Percentiles rank a stretch among this genome's conserved stretches.
phyloP scores from a whole-genome alignment of 139 green algal species.

The Volvox africanus region DNA sequence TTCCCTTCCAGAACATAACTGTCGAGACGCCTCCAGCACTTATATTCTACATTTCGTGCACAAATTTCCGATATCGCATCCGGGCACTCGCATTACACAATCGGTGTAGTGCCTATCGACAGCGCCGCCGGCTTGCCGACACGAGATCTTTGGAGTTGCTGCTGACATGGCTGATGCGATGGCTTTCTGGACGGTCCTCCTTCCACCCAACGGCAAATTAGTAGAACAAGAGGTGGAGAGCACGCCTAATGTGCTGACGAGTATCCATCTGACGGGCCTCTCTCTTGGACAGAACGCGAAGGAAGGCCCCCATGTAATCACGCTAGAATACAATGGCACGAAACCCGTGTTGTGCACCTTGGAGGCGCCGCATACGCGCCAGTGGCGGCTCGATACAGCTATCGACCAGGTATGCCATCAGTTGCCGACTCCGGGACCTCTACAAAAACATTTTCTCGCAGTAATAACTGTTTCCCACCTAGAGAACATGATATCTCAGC shows the following conservation, averaged over 20 bases:
- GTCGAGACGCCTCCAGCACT: too few species aligned
- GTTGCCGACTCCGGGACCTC: not conserved
- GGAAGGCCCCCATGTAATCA: not conserved
- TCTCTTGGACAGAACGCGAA: not conserved
- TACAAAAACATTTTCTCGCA: not conserved
- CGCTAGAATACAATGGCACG: constrained; percentile 16
- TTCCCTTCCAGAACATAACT: not conserved
- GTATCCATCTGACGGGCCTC: constrained; percentile 33
- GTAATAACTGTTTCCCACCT: not conserved
- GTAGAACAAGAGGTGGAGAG: constrained; percentile 38
- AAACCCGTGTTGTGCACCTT: constrained; percentile 23
- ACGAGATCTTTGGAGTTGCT: not conserved
- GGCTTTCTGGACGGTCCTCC: constrained; percentile 27
- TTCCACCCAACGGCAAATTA: constrained; percentile 20
- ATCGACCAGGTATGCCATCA: constrained; percentile 28
- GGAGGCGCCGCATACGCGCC: constrained; percentile 32
- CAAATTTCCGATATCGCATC: not conserved
- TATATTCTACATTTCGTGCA: not conserved
- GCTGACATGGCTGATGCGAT: constrained; percentile 1
- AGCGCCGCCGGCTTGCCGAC: not conserved
- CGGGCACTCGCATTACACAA: not conserved
- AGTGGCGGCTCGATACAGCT: constrained; percentile 5
- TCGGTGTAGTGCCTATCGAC: not conserved
- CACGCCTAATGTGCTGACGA: constrained; percentile 8
- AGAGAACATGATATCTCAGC: not conserved